Conservation (phyloP, 78 protist species). For the Acrasis kona region DNA sequence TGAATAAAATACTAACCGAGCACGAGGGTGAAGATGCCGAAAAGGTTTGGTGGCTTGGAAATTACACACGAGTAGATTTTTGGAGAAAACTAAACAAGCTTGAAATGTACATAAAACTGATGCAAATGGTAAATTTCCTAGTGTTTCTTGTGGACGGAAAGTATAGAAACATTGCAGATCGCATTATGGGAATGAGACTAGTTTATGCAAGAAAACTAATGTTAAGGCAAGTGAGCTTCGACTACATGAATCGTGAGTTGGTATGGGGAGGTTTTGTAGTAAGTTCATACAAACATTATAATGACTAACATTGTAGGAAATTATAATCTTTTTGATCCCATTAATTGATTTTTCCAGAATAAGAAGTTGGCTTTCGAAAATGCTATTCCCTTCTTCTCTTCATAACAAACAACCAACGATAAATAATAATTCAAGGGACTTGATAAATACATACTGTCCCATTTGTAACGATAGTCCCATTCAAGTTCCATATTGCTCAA, state of each 20-base stretch:
- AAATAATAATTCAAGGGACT: too few species aligned
- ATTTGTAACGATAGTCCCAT: too few species aligned
- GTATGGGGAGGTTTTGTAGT: slow-evolving; percentile 12
- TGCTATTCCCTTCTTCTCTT: too few species aligned
- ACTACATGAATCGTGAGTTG: slow-evolving; percentile 21
- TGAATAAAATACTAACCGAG: not conserved
- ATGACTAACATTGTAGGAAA: too few species aligned
- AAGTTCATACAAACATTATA: too few species aligned
- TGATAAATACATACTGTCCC: too few species aligned
- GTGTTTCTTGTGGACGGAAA: slow-evolving; percentile 10
- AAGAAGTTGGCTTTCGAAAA: not conserved
- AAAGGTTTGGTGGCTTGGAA: not conserved
- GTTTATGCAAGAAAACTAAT: slow-evolving; percentile 1
- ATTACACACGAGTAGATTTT: too few species aligned
- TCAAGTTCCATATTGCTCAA: too few species aligned
- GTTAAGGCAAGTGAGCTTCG: slow-evolving; percentile 8
- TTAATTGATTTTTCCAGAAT: not conserved
- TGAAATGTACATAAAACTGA: not conserved
- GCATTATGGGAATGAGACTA: slow-evolving; percentile 11
- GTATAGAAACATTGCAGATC: slow-evolving; percentile 5
- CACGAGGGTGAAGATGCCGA: not conserved
- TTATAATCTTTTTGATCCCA: not conserved
- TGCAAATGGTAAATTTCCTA: not conserved
- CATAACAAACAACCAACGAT: too few species aligned
- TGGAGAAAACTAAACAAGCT: not conserved